Evolutionary conservation across 139 green algal species (phyloP), one percentile per base, ranked within the genome.

Genomic region (Chlamydomonas incerta): DNA sequence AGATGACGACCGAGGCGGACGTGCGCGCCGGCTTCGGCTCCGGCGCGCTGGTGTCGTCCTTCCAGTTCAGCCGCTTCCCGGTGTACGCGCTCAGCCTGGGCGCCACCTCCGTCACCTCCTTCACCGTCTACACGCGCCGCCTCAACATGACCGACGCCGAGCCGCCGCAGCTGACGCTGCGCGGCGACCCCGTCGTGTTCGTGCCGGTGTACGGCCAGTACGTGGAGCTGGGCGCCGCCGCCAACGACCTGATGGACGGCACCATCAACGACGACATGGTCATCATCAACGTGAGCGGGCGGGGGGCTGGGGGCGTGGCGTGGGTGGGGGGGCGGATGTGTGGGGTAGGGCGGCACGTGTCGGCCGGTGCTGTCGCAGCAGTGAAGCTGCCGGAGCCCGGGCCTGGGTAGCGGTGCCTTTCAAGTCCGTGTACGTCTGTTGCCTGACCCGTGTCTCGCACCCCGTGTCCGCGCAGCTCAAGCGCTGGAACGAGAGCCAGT

Each of bases 191-290:
- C 3, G 67, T 52, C 20, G 33, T 86, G 41, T 62, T 57, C 35
- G 81, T 90, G 35, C 20, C 50, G 1, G 65, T 72, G 81, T 90
- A 82, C 74, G 31, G 18, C 57, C 65, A 8, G 55, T 90, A 88
- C 55, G 68, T n/a, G n/a, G 87, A 90, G 37, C 67, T 63, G 31
- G 87, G 87, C 35, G 80, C 52, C 0, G 68, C 29, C 2, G 73
- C 81, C 21, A 26, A 2, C 20, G 87, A 90, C 67, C 23, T 85
- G 47, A 67, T 81, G n/a, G 87, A 90, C 72, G 67, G 81, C 6
- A n/a, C 72, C 66, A 85, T 90, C 37, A 14, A 50, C 18, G 47
- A 31, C 3, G 46, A 74, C 21, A 63, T 31, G 77, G n/a, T 83
- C 24, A 60, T 83, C 47, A 47, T 60, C 20, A 50, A 50, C 41